A percentile compares a stretch with the other conserved stretches of the same genome.
phyloP scores from a whole-genome alignment of 225 moss, liverwort and hornwort species.

The Rhytidiadelphus loreus region DNA sequence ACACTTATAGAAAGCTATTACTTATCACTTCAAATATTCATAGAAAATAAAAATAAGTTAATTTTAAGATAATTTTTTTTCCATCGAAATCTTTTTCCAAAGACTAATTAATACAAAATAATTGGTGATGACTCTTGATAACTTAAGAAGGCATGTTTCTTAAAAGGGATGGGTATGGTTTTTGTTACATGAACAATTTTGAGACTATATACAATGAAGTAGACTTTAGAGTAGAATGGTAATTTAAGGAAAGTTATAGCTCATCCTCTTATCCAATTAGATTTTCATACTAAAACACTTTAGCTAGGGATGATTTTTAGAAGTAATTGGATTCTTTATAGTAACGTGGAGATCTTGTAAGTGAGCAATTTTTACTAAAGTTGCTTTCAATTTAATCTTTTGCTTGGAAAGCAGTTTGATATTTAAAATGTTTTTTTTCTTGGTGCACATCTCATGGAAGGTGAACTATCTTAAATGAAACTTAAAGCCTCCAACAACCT shows the following conservation, averaged over 20 bases:
- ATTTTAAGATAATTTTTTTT: background rate
- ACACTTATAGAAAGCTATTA: background rate
- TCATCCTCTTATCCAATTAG: background rate
- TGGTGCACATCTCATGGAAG: accelerated
- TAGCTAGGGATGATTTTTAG: no score
- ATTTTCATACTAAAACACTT: background rate
- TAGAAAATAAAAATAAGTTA: background rate
- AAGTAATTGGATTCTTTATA: background rate
- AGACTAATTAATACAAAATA: background rate
- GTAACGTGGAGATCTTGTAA: background rate
- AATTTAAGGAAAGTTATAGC: accelerated
- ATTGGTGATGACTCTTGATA: background rate
- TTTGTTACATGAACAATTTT: background rate
- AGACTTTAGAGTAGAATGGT: background rate
- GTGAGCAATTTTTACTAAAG: accelerated
- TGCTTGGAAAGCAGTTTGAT: no score
- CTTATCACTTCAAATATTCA: background rate
- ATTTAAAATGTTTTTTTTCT: no score
- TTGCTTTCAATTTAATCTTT: background rate
- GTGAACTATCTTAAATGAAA: background rate
- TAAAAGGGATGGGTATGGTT: accelerated
- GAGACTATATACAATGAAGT: background rate
- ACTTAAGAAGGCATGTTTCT: accelerated
- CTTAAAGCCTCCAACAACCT: background rate
- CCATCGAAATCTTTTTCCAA: accelerated